A percentile compares a stretch with the other conserved stretches of the same genome.
phyloP scores from a whole-genome alignment of 2,329 filamentous ascomycete genomes.

The Blastomyces parvus region DNA sequence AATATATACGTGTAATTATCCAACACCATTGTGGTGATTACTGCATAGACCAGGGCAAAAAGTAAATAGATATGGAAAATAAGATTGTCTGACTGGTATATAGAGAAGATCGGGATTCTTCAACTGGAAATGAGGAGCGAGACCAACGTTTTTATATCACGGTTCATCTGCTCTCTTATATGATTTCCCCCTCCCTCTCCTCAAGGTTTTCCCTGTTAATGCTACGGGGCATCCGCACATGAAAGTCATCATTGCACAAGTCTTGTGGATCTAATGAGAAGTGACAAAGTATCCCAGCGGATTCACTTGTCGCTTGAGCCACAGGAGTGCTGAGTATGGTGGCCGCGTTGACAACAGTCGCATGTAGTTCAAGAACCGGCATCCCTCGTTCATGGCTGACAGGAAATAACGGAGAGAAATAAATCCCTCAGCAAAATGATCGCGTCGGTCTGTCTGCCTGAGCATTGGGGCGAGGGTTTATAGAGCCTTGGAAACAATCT shows the following conservation, averaged over 20 bases:
- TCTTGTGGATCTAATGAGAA: not conserved
- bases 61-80: not conserved
- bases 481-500: not conserved
- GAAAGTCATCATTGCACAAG: not conserved
- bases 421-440: not conserved
- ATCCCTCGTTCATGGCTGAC: not conserved
- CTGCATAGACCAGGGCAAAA: not conserved
- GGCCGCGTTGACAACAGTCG: not conserved
- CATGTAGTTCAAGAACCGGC: not conserved
- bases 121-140: not conserved
- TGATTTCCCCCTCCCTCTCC: no score
- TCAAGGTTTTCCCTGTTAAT: not conserved
- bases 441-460: not conserved
- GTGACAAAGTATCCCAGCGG: not conserved
- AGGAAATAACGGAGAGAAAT: not conserved
- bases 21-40: conserved; percentile 45
- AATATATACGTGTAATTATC: conserved; percentile 61
- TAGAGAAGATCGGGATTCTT: not conserved
- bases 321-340: not conserved
- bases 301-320: not conserved
- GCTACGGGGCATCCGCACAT: not conserved
- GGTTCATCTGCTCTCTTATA: not conserved
- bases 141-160: not conserved
- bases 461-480: not conserved
- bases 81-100: not conserved